Conservation (phyloP, 148 eudicot species). For the Nepenthes gracilis region DNA sequence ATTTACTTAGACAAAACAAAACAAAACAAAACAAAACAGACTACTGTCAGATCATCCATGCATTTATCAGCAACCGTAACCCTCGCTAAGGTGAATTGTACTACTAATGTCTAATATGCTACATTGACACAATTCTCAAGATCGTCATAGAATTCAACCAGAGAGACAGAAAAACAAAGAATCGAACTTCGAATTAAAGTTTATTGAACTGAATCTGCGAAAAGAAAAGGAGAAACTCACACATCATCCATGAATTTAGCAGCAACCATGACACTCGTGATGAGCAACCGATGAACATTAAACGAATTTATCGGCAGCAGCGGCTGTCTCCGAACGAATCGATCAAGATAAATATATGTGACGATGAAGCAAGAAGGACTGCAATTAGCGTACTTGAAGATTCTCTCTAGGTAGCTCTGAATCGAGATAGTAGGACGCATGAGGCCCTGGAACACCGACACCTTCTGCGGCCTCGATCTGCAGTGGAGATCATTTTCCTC, state of each 20-base stretch:
- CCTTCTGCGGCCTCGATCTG: slow-evolving; percentile 22
- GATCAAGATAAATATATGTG: slow-evolving; percentile 74
- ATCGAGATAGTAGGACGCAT: slow-evolving; percentile 54
- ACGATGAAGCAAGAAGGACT: slow-evolving; percentile 71
- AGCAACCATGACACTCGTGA: slow-evolving; percentile 75
- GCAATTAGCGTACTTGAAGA: slow-evolving; percentile 79
- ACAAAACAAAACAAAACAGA: too few species aligned
- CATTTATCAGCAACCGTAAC: too few species aligned
- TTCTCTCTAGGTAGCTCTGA: slow-evolving; percentile 52
- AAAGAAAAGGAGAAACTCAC: slow-evolving; percentile 30
- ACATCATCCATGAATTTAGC: slow-evolving; percentile 83
- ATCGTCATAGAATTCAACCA: too few species aligned
- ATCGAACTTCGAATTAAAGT: neutral
- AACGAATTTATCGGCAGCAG: slow-evolving; percentile 49
- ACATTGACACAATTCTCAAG: too few species aligned
- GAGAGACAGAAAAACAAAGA: too few species aligned
- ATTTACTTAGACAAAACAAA: too few species aligned
- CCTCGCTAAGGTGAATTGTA: too few species aligned
- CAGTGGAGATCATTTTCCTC: slow-evolving; percentile 41
- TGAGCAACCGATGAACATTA: slow-evolving; percentile 69
- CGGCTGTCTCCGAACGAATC: slow-evolving; percentile 59
- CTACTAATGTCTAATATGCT: too few species aligned
- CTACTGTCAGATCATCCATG: too few species aligned
- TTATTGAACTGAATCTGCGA: neutral
- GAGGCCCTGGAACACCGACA: slow-evolving; percentile 54